Base-by-base conservation (phyloP, 495 filamentous ascomycete genomes). In the Neurospora sp. region DNA sequence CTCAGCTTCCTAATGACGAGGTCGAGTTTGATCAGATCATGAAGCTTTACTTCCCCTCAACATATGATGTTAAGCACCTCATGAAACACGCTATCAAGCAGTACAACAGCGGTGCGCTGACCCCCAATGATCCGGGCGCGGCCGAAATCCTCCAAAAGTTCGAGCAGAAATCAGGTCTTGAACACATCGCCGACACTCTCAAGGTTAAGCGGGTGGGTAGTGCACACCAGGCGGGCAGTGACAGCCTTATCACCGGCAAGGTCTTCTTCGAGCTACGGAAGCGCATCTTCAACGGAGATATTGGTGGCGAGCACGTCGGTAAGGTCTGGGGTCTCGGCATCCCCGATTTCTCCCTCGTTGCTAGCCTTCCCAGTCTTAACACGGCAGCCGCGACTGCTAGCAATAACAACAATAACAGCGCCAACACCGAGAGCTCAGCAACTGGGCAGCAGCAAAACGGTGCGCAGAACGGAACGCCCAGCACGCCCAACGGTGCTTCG, bases 11-110 rank as follows among this genome's bases (percentile, higher is more conserved):
- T 4, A 90, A 93, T 72, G 92, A 94, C 75, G 96, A 98, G 79
- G 87, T 88, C 54, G 90, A 94, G 70, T 99, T 97, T 81, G 92
- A 94, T 78, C 88, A 89, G 72, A 85, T 93, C 21, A 92, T 98
- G 73, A 91, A 90, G 72, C 92, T 92, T 69, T 98, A 94, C 85
- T 99, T 99, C 83, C 96, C 96, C 0, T 89, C 88, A 9, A 89
- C 97, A 0, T 97, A 95, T 81, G 96, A 99, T 77, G 94, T 98
- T 79, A 99, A 99, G 83, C 97, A 93, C 82, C 89, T 99, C 69
- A 94, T 97, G 89, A 97, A 97, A 79, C 80, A 84, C 69, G 86
- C 86, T 7, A 84, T 87, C 74, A 85, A 84, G 76, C 82, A 85
- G 42, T 90, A 94, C 75, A 90, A 89, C 21, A 89, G 88, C 73